Conservation (phyloP, 2,329 filamentous ascomycete genomes). For the Drechslerella coelobrocha region DNA sequence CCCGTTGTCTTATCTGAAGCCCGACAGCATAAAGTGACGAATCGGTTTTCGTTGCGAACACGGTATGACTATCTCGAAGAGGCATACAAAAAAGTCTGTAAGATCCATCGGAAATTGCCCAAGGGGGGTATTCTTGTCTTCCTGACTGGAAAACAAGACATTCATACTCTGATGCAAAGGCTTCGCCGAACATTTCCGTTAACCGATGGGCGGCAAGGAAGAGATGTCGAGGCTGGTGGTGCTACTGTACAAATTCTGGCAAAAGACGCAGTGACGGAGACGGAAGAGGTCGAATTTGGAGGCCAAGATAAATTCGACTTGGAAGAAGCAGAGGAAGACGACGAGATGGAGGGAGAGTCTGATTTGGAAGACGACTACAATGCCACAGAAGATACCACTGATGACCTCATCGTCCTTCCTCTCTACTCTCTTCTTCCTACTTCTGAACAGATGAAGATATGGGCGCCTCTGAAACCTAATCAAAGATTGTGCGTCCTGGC, state of each 20-base stretch:
- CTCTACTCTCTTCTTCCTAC: constrained; percentile 92
- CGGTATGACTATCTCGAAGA: constrained; percentile 89
- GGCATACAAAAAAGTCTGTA: constrained; percentile 82
- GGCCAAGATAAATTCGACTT: constrained; percentile 67
- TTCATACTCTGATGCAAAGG: constrained; percentile 78
- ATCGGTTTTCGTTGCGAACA: constrained; percentile 85
- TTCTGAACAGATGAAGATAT: constrained; percentile 87
- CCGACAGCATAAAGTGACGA: constrained; percentile 85
- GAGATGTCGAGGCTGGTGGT: constrained; percentile 22
- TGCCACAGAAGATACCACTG: constrained; percentile 70
- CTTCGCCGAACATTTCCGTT: constrained; percentile 69
- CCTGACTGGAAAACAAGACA: constrained; percentile 91
- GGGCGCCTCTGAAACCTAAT: constrained; percentile 81
- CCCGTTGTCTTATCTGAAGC: constrained; percentile 90
- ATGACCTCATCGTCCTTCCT: constrained; percentile 74
- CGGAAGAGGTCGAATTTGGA: constrained; percentile 85
- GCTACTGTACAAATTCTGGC: constrained; percentile 74
- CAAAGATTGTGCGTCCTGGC: constrained; percentile 86
- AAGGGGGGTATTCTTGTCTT: constrained; percentile 90
- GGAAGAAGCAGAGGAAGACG: constrained; percentile 66
- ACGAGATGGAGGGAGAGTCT: constrained; percentile 70
- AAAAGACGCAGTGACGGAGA: constrained; percentile 76
- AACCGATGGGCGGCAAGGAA: constrained; percentile 54
- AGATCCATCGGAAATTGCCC: constrained; percentile 87
- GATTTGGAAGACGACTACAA: constrained; percentile 59